Percentiles rank a stretch among this genome's conserved stretches.
Conservation (phyloP, 176 grass and related monocot species). For the Pontederia paniculata region DNA sequence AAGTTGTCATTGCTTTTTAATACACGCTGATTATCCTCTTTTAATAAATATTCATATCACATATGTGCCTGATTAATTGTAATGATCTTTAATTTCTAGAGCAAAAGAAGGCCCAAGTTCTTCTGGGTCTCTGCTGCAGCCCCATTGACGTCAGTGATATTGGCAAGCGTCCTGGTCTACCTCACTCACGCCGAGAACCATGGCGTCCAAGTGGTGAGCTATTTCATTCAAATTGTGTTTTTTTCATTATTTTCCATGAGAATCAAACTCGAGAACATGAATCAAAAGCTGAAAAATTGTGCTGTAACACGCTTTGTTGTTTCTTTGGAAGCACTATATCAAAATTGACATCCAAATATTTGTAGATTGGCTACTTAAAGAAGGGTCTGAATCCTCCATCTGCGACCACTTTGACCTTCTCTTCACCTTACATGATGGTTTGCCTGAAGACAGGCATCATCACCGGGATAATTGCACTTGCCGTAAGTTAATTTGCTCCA, state of each 20-base stretch:
- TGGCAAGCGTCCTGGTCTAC: constrained; percentile 9
- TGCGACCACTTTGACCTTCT: neutral
- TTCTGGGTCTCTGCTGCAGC: constrained; percentile 11
- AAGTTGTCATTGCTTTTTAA: too few species aligned
- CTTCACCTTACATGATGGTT: constrained; percentile 1
- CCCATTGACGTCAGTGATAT: constrained; percentile 4
- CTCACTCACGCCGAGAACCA: constrained; percentile 13
- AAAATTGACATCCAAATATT: neutral
- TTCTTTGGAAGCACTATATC: neutral
- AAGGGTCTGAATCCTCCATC: constrained; percentile 12
- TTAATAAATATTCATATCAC: too few species aligned
- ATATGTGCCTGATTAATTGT: neutral
- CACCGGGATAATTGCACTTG: constrained; percentile 3
- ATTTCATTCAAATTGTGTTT: neutral
- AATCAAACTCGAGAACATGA: too few species aligned
- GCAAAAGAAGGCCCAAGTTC: constrained; percentile 9
- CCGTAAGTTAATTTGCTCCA: neutral
- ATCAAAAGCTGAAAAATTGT: too few species aligned
- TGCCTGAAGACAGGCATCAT: constrained; percentile 2
- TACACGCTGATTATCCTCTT: too few species aligned
- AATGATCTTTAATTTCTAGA: neutral
- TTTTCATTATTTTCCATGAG: too few species aligned
- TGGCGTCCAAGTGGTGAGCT: constrained; percentile 16
- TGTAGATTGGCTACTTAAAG: constrained; percentile 8
- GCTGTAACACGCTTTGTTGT: too few species aligned